Conservation (phyloP, 2,329 filamentous ascomycete genomes). For the Dichotomopilus funicola region DNA sequence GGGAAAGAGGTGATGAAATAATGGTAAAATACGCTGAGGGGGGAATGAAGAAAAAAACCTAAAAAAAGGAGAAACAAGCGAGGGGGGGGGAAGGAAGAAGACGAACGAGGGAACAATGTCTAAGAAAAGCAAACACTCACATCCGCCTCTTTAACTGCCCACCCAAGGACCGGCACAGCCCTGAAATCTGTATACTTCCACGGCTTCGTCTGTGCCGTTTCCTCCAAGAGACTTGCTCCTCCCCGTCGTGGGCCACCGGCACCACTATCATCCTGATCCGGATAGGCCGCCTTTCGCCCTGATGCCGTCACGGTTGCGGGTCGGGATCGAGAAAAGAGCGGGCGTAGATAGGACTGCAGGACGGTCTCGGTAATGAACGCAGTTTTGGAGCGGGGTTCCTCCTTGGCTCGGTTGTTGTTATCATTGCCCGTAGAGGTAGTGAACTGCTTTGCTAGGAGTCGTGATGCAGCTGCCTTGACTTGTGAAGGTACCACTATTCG, state of each 20-base stretch:
- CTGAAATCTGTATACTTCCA: constrained; percentile 54
- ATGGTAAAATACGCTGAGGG: no score
- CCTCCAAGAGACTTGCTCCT: constrained; percentile 28
- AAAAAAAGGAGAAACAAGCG: no score
- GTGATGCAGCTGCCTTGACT: constrained; percentile 24
- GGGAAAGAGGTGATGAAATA: no score
- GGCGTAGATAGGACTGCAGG: constrained; percentile 57
- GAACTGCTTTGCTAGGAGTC: constrained; percentile 30
- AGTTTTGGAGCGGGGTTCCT: no score
- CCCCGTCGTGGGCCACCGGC: constrained; percentile 7
- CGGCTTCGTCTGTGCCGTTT: constrained; percentile 42
- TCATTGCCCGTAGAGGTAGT: constrained; percentile 8
- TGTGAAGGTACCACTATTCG: constrained; percentile 25
- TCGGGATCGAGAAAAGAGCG: constrained; percentile 56
- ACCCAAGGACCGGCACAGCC: constrained; percentile 52
- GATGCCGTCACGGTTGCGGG: constrained; percentile 48
- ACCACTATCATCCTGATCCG: constrained; percentile 31
- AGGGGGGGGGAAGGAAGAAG: no score
- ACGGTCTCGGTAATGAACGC: constrained; percentile 48
- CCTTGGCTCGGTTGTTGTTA: constrained; percentile 5
- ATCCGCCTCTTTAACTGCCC: constrained; percentile 49
- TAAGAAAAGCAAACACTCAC: constrained; percentile 31
- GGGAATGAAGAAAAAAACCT: no score
- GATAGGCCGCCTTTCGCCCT: constrained; percentile 48
- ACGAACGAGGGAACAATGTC: not conserved